Evolutionary conservation across 768 basidiomycete species (phyloP).

Genomic region (Lentinula sp.): DNA sequence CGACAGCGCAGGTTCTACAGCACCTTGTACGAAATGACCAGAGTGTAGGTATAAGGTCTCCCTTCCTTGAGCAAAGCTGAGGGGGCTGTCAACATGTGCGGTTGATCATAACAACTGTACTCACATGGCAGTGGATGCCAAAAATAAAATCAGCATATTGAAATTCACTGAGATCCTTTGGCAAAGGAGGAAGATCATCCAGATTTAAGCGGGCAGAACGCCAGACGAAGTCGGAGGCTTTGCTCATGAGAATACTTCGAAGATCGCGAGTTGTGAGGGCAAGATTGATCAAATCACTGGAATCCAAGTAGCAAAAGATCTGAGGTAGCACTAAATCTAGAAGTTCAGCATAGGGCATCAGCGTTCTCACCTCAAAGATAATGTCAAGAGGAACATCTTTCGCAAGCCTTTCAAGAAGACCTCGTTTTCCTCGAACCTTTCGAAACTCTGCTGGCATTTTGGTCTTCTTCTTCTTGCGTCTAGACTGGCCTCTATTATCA

Average conservation of each 20-base stretch:
- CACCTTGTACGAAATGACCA: conserved; percentile 25
- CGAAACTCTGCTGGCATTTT: neutral
- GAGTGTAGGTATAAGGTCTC: conserved; percentile 21
- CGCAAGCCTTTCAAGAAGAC: neutral
- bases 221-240: conserved; percentile 44
- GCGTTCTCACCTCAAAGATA: neutral
- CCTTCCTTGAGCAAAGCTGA: conserved; percentile 24
- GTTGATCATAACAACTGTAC: conserved; percentile 4
- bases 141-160: conserved; percentile 47
- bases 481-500: neutral
- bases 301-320: conserved; percentile 45
- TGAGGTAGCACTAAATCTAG: conserved; percentile 12
- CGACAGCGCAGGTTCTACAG: conserved; percentile 19
- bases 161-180: conserved; percentile 41
- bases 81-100: conserved; percentile 6
- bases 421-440: neutral
- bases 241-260: conserved; percentile 38
- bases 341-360: no score
- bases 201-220: conserved; percentile 34
- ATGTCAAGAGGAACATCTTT: neutral
- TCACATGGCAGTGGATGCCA: conserved; percentile 46
- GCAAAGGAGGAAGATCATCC: conserved; percentile 38
- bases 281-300: conserved; percentile 44
- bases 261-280: conserved; percentile 45
- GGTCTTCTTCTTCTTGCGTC: neutral